Evolutionary conservation across 2,329 filamentous ascomycete species (phyloP).

Genomic region (Bisporella sp.): DNA sequence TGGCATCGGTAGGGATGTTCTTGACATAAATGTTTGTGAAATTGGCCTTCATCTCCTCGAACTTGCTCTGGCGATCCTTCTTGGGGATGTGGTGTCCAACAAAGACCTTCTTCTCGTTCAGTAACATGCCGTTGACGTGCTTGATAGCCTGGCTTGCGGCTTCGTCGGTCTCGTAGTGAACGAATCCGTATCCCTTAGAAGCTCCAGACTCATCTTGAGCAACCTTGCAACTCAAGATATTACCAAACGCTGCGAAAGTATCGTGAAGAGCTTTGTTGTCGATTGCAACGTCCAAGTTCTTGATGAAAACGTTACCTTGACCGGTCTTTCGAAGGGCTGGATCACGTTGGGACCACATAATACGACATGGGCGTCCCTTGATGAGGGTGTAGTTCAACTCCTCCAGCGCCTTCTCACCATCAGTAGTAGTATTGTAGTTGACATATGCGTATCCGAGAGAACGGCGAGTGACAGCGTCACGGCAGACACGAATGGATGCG

Average conservation of each 20-base stretch:
- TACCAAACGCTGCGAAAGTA: slow-evolving; percentile 97
- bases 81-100: slow-evolving; percentile 99
- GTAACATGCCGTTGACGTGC: slow-evolving; percentile 98
- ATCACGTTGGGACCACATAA: slow-evolving; percentile 99
- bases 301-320: slow-evolving; percentile 99
- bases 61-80: slow-evolving; percentile 99
- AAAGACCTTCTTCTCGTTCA: slow-evolving; percentile 99
- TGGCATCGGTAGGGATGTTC: slow-evolving; percentile 81
- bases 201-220: slow-evolving; percentile 93
- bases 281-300: slow-evolving; percentile 97
- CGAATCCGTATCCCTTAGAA: slow-evolving; percentile 98
- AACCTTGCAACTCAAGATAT: slow-evolving; percentile 99
- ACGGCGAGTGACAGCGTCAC: slow-evolving; percentile 95
- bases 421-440: slow-evolving; percentile 97
- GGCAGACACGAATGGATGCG: slow-evolving; percentile 98
- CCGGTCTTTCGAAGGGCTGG: slow-evolving; percentile 98
- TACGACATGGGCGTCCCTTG: slow-evolving; percentile 97
- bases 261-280: slow-evolving; percentile 99
- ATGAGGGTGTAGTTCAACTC: slow-evolving; percentile 99
- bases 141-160: slow-evolving; percentile 96
- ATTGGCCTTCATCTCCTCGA: slow-evolving; percentile 99
- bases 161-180: slow-evolving; percentile 99
- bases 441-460: slow-evolving; percentile 99
- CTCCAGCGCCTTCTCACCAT: slow-evolving; percentile 97
- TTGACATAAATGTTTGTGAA: slow-evolving; percentile 99